A percentile compares a stretch with the other conserved stretches of the same genome.
Evolutionary conservation across 768 basidiomycete species (phyloP).

Genomic region (Porphyrellus cyaneotinctus): DNA sequence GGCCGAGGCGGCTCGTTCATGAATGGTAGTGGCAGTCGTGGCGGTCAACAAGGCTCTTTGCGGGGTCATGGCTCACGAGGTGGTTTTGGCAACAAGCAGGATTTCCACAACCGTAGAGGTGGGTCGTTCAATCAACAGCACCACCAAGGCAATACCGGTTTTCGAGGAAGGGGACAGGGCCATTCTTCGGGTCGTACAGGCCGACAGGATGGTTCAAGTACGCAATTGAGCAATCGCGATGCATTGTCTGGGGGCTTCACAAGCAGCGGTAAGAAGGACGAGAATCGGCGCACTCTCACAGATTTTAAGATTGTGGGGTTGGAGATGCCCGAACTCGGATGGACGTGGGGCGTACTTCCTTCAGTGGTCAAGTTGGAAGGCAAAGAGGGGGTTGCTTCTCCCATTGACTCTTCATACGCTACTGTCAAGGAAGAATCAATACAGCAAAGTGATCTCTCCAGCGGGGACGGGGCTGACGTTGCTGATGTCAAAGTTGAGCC

Average conservation of each 20-base stretch:
- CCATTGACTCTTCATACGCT: slow-evolving; percentile 31
- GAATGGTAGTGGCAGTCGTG: slow-evolving; percentile 38
- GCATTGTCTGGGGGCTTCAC: slow-evolving; percentile 42
- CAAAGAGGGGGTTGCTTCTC: slow-evolving; percentile 33
- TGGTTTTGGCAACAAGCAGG: slow-evolving; percentile 59
- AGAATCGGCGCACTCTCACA: slow-evolving; percentile 87
- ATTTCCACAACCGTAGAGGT: slow-evolving; percentile 60
- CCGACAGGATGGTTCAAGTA: slow-evolving; percentile 34
- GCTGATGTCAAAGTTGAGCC: slow-evolving; percentile 32
- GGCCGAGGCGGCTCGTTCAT: slow-evolving; percentile 36
- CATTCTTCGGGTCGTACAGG: slow-evolving; percentile 40
- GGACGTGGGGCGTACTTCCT: slow-evolving; percentile 80
- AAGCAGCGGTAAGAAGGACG: slow-evolving; percentile 73
- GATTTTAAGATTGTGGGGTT: slow-evolving; percentile 97
- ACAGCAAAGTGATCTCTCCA: slow-evolving; percentile 19
- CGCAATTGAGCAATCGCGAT: slow-evolving; percentile 48
- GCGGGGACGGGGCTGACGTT: slow-evolving; percentile 19
- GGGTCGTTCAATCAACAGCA: slow-evolving; percentile 53
- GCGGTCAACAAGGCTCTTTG: slow-evolving; percentile 46
- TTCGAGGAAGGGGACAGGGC: slow-evolving; percentile 62
- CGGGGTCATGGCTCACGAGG: slow-evolving; percentile 64
- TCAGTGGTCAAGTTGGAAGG: slow-evolving; percentile 33
- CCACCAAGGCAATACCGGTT: slow-evolving; percentile 36
- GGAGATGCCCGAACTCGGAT: slow-evolving; percentile 74
- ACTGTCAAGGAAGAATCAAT: slow-evolving; percentile 31